A percentile compares a stretch with the other conserved stretches of the same genome.
phyloP scores from a whole-genome alignment of 495 filamentous ascomycete species.

The Sabuloglossum arenarium region DNA sequence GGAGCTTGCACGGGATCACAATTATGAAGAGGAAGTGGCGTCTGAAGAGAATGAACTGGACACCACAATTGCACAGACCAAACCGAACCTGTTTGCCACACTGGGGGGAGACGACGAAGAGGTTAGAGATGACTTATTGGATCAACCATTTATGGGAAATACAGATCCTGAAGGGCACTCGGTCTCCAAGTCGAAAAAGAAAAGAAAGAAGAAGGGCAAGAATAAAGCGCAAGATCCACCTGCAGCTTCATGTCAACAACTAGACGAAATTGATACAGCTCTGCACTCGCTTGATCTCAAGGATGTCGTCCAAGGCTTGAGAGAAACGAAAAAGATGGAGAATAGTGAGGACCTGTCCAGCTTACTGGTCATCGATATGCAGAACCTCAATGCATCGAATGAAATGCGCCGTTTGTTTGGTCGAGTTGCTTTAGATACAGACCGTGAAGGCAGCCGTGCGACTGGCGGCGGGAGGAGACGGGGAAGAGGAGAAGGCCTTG shows the following conservation, averaged over 20 bases:
- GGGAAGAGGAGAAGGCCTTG: slow-evolving; percentile 41
- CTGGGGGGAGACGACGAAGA: slow-evolving; percentile 24
- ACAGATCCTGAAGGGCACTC: slow-evolving; percentile 17
- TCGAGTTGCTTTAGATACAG: slow-evolving; percentile 45
- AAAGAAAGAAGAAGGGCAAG: slow-evolving; percentile 33
- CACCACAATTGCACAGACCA: slow-evolving; percentile 5
- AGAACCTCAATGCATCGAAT: slow-evolving; percentile 65
- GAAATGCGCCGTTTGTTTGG: slow-evolving; percentile 94
- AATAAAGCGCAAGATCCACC: slow-evolving; percentile 21
- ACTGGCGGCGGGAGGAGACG: slow-evolving; percentile 22
- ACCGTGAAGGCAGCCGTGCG: slow-evolving; percentile 26
- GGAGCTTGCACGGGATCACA: slow-evolving; percentile 19
- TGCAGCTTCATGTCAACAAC: slow-evolving; percentile 18
- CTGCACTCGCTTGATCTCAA: slow-evolving; percentile 37
- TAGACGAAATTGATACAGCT: slow-evolving; percentile 73
- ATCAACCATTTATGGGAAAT: slow-evolving; percentile 15
- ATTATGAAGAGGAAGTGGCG: slow-evolving; percentile 9
- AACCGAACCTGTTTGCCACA: slow-evolving; percentile 17
- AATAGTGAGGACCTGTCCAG: slow-evolving; percentile 24
- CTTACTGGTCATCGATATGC: slow-evolving; percentile 55
- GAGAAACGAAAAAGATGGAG: slow-evolving; percentile 11
- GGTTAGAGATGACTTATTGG: slow-evolving; percentile 18
- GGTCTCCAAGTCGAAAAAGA: slow-evolving; percentile 25
- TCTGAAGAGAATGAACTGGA: slow-evolving; percentile 13
- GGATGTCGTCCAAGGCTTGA: slow-evolving; percentile 1